These are phyloP conservation scores for Alternaria ethzedia DNA, from an alignment of 2,329 filamentous ascomycete species.

Conservation along the genomic window DNA sequence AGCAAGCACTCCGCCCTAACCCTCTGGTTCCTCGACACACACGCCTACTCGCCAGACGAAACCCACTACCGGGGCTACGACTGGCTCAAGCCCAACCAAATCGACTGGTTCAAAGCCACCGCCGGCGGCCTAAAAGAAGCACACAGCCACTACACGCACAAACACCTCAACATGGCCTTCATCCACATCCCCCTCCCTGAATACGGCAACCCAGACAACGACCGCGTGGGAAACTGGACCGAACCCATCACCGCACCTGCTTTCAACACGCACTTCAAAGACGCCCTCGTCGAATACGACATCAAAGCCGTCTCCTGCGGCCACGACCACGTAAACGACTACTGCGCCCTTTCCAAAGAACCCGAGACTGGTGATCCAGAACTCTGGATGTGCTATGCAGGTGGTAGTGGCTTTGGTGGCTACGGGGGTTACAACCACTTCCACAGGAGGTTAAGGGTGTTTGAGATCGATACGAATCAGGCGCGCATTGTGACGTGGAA, in stretches of 20 bases:
- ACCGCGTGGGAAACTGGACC: constrained; percentile 72
- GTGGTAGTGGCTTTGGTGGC: constrained; percentile 89
- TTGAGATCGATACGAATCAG: constrained; percentile 91
- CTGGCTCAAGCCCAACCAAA: constrained; percentile 94
- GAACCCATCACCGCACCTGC: constrained; percentile 86
- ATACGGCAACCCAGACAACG: constrained; percentile 69
- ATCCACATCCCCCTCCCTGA: constrained; percentile 97
- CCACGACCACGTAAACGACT: constrained; percentile 97
- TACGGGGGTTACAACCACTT: constrained; percentile 92
- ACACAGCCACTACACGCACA: constrained; percentile 84
- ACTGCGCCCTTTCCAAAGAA: constrained; percentile 72
- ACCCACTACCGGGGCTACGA: constrained; percentile 90
- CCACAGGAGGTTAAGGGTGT: constrained; percentile 82
- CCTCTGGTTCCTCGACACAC: constrained; percentile 93
- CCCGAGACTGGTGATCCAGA: constrained; percentile 58
- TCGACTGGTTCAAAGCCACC: constrained; percentile 89
- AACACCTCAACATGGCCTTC: constrained; percentile 95
- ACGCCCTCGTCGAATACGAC: constrained; percentile 84
- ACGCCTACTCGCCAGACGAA: constrained; percentile 90
- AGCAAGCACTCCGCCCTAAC: constrained; percentile 90
- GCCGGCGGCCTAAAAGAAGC: constrained; percentile 70
- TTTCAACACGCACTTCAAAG: constrained; percentile 92
- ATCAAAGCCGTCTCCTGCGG: constrained; percentile 88
- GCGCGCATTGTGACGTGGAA: constrained; percentile 93
- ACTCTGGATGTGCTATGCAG: constrained; percentile 98